A percentile compares a stretch with the other conserved stretches of the same genome.
Evolutionary conservation across 441 rosid genomes (phyloP).

Genomic region (Eruca vesicaria): DNA sequence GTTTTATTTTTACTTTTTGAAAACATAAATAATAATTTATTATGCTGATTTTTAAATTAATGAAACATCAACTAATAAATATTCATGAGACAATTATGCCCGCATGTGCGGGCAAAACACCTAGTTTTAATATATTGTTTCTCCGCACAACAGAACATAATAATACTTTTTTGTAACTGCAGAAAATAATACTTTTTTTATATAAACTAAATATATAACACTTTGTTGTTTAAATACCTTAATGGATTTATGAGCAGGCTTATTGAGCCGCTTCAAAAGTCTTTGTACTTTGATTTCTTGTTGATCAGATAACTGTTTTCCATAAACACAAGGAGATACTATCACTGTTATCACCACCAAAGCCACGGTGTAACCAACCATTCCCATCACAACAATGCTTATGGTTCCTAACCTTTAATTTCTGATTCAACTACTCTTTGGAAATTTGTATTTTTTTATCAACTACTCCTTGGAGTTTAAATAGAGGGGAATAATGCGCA

Average conservation of each 20-base stretch:
- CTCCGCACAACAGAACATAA: not conserved
- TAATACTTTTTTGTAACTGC: not conserved
- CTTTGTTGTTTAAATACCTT: constrained; percentile 27
- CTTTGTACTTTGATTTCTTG: constrained; percentile 28
- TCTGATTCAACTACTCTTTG: not conserved
- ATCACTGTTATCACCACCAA: not conserved
- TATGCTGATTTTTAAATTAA: too few species aligned
- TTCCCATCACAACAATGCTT: not conserved
- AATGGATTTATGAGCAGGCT: constrained; percentile 45
- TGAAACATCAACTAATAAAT: too few species aligned
- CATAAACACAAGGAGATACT: not conserved
- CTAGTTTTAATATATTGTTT: not conserved
- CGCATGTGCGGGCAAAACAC: too few species aligned
- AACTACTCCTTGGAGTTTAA: not conserved
- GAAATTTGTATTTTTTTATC: not conserved
- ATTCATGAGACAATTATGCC: too few species aligned
- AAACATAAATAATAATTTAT: too few species aligned
- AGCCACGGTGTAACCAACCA: not conserved
- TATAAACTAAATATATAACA: too few species aligned
- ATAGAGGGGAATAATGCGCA: not conserved
- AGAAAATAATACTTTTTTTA: not conserved
- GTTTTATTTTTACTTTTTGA: too few species aligned
- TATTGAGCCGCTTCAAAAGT: constrained; percentile 48
- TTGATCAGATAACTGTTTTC: constrained; percentile 2
- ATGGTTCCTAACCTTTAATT: not conserved